Conservation (phyloP, 2,329 filamentous ascomycete genomes). For the Dactylellina cionopaga region DNA sequence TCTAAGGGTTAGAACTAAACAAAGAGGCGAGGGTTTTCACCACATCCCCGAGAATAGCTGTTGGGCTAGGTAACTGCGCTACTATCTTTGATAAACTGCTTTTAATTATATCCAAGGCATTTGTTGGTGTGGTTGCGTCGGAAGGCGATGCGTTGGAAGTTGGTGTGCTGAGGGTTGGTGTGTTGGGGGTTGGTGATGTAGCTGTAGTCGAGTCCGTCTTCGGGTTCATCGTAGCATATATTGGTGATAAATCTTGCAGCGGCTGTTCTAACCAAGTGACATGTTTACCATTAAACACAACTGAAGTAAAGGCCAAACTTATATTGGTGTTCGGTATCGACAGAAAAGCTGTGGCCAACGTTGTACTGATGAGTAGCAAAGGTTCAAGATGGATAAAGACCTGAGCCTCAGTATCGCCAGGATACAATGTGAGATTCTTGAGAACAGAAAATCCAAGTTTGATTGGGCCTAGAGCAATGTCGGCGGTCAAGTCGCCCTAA, state of each 20-base stretch:
- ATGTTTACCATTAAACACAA: slow-evolving; percentile 49
- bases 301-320: slow-evolving; percentile 53
- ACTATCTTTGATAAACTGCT: too few relatives aligned
- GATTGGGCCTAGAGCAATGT: slow-evolving; percentile 67
- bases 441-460: slow-evolving; percentile 69
- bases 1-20: too few relatives aligned
- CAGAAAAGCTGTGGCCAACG: slow-evolving; percentile 57
- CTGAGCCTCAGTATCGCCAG: slow-evolving; percentile 69
- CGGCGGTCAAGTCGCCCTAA: slow-evolving; percentile 72
- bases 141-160: too few relatives aligned
- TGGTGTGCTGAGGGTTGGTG: too few relatives aligned
- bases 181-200: too few relatives aligned
- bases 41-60: too few relatives aligned
- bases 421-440: slow-evolving; percentile 68
- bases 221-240: slow-evolving; percentile 23
- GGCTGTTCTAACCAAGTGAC: slow-evolving; percentile 55
- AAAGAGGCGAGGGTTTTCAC: too few relatives aligned
- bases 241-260: slow-evolving; percentile 28
- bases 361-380: slow-evolving; percentile 61
- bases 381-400: slow-evolving; percentile 67
- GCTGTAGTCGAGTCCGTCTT: too few relatives aligned
- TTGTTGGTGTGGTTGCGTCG: too few relatives aligned
- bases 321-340: slow-evolving; percentile 22
- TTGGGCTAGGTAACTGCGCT: too few relatives aligned
- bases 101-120: too few relatives aligned